Base-by-base conservation (phyloP, 2,329 filamentous ascomycete species). In the Cladophialophora bantiana region DNA sequence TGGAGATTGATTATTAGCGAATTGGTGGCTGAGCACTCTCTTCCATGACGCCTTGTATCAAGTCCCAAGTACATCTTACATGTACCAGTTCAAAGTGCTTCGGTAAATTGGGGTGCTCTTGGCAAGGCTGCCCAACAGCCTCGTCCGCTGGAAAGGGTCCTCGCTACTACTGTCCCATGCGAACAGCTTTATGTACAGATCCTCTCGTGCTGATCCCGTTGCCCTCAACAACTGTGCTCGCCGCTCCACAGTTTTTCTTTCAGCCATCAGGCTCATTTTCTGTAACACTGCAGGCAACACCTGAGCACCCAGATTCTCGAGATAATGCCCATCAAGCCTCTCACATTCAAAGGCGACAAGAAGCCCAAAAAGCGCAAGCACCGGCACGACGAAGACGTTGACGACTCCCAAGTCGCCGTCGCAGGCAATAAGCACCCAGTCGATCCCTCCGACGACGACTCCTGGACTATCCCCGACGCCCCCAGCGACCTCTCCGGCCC, bases 311-410 rank as follows among this genome's bases (percentile, higher is more conserved):
- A 20, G 42, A 58, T 34, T 13, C 32, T 36, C 54, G 9, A 13
- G 26, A 63, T 7, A 18, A 72, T 72, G 70, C 69, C 70, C 18
- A 78, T 96, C 73, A 97, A 96, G 78, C 89, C 94, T 56, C 86
- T 99, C 66, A 85, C 88, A 57, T 99, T 99, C 85, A 99, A 99
- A 82, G 95, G 95, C 83, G 95, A 99, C 82, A 97, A 96, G 80
- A 95, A 95, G 82, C 45, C 59, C 67, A 73, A 71, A 59, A 97
- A 97, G 84, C 87, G 93, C 78, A 97, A 97, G 85, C 88, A 91
- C 73, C 80, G 85, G 56, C 82, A 83, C 60, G 81, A 81, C 52
- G 83, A 87, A n/a, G 75, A 74, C 35, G 73, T 75, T 60, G 64
- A 67, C 53, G 48, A 32, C 50, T 32, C 20, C 65, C 34, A 57